Conservation (phyloP, 1,284 basidiomycete species). For the Boletus sp. region DNA sequence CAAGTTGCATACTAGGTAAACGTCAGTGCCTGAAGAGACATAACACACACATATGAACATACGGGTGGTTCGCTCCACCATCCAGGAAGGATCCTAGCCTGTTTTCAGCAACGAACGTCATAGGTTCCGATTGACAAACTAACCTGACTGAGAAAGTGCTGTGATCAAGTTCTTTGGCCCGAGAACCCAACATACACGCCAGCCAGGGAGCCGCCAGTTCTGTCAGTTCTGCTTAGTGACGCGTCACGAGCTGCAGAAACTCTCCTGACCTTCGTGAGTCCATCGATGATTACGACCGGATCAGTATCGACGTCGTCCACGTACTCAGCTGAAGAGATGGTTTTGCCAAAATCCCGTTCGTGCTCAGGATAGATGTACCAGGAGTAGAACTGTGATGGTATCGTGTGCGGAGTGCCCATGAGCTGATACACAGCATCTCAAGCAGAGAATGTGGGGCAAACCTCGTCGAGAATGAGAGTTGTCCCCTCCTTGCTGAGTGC, state of each 20-base stretch:
- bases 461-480: conserved; percentile 88
- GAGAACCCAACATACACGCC: conserved; percentile 95
- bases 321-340: conserved; percentile 80
- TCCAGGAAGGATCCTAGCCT: conserved; percentile 75
- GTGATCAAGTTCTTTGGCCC: conserved; percentile 88
- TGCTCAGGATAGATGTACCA: conserved; percentile 90
- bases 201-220: conserved; percentile 91
- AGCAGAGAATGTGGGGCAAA: conserved; percentile 29
- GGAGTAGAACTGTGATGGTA: conserved; percentile 68
- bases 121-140: conserved; percentile 15
- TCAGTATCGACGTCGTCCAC: conserved; percentile 85
- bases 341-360: conserved; percentile 71
- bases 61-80: conserved; percentile 88
- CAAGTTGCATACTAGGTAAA: conserved; percentile 69
- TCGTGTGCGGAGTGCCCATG: background rate
- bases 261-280: conserved; percentile 77
- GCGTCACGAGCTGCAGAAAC: background rate
- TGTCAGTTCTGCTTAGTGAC: conserved; percentile 28
- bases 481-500: conserved; percentile 67
- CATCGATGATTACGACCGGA: conserved; percentile 84
- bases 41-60: conserved; percentile 30
- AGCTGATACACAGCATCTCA: background rate
- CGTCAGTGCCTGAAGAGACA: background rate
- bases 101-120: conserved; percentile 10
- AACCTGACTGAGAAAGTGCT: conserved; percentile 82